Conservation (phyloP, 495 filamentous ascomycete genomes). For the Amniculicola lignicola region DNA sequence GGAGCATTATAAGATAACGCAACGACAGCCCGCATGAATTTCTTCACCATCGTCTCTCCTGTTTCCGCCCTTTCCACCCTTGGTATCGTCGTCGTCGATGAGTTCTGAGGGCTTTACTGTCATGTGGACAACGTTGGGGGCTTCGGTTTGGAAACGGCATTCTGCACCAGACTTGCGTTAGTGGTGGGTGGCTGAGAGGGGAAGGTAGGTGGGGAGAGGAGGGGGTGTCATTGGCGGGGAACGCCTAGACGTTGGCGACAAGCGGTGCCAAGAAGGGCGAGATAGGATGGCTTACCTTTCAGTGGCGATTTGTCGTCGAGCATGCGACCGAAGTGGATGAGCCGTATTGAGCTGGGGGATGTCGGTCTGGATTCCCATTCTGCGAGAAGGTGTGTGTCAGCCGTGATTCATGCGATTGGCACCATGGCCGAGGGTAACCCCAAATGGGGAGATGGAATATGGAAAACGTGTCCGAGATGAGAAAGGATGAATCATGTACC, state of each 20-base stretch:
- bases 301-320: slow-evolving; percentile 80
- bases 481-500: slow-evolving; percentile 42
- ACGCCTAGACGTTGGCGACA: slow-evolving; percentile 10
- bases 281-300: slow-evolving; percentile 53
- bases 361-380: slow-evolving; percentile 86
- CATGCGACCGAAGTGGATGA: slow-evolving; percentile 86
- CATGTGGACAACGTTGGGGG: slow-evolving; percentile 87
- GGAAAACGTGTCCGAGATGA: background rate
- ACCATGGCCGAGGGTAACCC: background rate
- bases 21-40: slow-evolving; percentile 67
- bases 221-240: slow-evolving; percentile 1
- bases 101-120: slow-evolving; percentile 85
- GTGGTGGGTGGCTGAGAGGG: background rate
- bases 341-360: slow-evolving; percentile 76
- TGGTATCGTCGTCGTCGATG: slow-evolving; percentile 83
- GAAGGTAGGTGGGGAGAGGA: background rate
- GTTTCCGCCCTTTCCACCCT: slow-evolving; percentile 63
- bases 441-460: background rate
- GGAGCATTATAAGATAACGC: slow-evolving; percentile 66
- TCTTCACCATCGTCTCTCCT: slow-evolving; percentile 62
- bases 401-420: background rate
- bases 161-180: slow-evolving; percentile 50
- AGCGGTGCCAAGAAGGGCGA: slow-evolving; percentile 12
- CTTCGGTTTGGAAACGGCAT: slow-evolving; percentile 68
- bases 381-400: slow-evolving; percentile 29